These are phyloP conservation scores for Parastagonospora nodorum DNA, from an alignment of 2,329 filamentous ascomycete species.

Conservation along the genomic window DNA sequence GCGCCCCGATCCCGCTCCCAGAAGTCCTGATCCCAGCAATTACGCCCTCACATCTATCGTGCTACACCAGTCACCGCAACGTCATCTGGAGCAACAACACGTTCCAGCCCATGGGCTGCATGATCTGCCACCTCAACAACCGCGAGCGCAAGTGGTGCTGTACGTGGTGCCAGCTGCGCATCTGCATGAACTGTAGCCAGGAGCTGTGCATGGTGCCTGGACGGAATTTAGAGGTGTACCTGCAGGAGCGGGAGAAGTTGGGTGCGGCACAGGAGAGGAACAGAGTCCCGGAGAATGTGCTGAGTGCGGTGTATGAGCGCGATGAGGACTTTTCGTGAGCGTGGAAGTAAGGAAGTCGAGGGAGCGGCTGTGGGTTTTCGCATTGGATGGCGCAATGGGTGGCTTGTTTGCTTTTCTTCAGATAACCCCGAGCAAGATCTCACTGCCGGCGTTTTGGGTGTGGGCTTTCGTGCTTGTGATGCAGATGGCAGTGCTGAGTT, in stretches of 20 bases:
- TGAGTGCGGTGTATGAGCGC: conserved; percentile 1
- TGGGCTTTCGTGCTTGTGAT: too few relatives aligned
- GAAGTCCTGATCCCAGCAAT: conserved; percentile 32
- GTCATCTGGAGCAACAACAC: conserved; percentile 37
- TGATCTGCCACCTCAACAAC: conserved; percentile 37
- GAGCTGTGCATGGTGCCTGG: conserved; percentile 26
- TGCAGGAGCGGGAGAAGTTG: conserved; percentile 15
- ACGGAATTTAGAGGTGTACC: conserved; percentile 21
- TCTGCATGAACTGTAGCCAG: conserved; percentile 38
- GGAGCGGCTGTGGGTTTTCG: background rate
- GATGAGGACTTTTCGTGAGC: conserved; percentile 2
- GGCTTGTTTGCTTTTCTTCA: too few relatives aligned
- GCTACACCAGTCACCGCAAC: conserved; percentile 38
- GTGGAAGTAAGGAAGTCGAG: background rate
- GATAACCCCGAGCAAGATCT: too few relatives aligned
- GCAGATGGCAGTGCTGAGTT: too few relatives aligned
- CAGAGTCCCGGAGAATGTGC: conserved; percentile 1
- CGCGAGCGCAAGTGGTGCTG: conserved; percentile 40
- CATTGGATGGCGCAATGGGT: background rate
- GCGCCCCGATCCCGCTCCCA: conserved; percentile 15
- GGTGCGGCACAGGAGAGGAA: conserved; percentile 3
- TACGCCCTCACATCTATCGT: conserved; percentile 33
- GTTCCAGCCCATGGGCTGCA: conserved; percentile 43
- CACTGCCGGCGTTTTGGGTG: too few relatives aligned
- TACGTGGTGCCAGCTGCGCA: conserved; percentile 43